Evolutionary conservation across 2,329 filamentous ascomycete genomes (phyloP), one percentile per base, ranked within the genome.

Genomic region (Colletotrichum orbiculare): DNA sequence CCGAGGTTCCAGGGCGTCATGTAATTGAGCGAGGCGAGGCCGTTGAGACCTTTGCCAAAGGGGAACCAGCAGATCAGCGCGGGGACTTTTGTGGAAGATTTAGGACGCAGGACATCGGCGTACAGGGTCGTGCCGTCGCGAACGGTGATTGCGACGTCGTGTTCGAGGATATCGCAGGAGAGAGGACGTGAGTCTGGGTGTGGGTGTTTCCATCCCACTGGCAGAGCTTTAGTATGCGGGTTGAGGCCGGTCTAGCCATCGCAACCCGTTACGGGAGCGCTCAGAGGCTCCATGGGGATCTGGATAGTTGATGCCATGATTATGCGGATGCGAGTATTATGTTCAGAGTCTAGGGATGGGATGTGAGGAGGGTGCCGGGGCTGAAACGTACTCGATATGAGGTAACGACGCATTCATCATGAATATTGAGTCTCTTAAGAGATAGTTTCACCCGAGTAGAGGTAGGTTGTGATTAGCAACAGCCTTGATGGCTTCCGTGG

Each of bases 11-110:
- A 78, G 5, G 73, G 71, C 1, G 73, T 75, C 70, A 78, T 80
- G 2, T 76, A 59, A 7, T 56, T 72, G 3, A 79, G 71, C 71
- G 79, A 79, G 15, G 73, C 69, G 12, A 80, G 67, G 3, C 75
- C 76, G 13, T 73, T 76, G 62, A 77, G 80, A 61, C 79, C 77
- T 67, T 84, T 83, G 17, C 82, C 82, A 63, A 79, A 83, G 12
- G 75, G 77, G 7, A 74, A 77, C 79, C 79, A 84, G 53, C 73
- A 74, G 1, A 84, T 67, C 33, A 83, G 71, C 2, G 79, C 81
- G 2, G 82, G 81, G 1, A 82, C 69, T 47, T 75, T 78, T 54
- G 68, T 59, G 13, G 64, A 60, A 35, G 71, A 69, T 2, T 76
- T 69, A 0, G 81, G 80, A 6, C 81, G 74, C 67, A 81, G 83